phyloP scores from a whole-genome alignment of 306 rosid genomes.

The apple (Malus domestica) region ASM211411v1 NC_041793.1:37101501-37102000 shows the following conservation, averaged over 20 bases:
- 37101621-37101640: constrained; percentile 2
- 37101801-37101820: constrained; percentile 93
- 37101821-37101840: constrained; percentile 34
- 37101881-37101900: neutral
- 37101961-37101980: neutral
- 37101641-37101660: constrained; percentile 9
- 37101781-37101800: constrained; percentile 71
- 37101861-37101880: neutral
- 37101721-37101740: constrained; percentile 84
- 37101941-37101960: neutral
- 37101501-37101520: neutral
- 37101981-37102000: neutral
- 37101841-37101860: neutral
- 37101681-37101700: constrained; percentile 78
- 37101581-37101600: neutral
- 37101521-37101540: neutral
- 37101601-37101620: neutral
- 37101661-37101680: constrained; percentile 90
- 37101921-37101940: neutral
- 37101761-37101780: constrained; percentile 84
- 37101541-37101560: neutral
- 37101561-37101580: neutral
- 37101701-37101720: constrained; percentile 90
- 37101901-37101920: neutral
- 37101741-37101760: constrained; percentile 70